Conservation (phyloP, 2,329 filamentous ascomycete genomes). For the Exophiala alcalophila region DNA sequence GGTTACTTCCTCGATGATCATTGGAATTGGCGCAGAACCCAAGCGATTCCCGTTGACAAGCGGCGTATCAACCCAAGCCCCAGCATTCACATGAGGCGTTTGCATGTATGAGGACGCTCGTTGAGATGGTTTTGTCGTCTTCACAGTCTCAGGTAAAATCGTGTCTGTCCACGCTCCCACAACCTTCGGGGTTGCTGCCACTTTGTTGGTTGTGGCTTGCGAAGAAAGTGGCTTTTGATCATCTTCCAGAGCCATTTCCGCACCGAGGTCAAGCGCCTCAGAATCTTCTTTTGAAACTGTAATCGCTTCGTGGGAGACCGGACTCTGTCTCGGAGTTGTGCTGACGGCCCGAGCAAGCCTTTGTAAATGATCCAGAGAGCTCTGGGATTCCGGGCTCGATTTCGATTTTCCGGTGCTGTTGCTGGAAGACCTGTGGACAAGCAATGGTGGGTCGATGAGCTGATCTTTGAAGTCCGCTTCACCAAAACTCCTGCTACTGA, state of each 20-base stretch:
- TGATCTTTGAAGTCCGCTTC: no score
- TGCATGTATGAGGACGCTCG: constrained; percentile 21
- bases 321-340: constrained; percentile 24
- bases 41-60: constrained; percentile 13
- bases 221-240: constrained; percentile 4
- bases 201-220: not conserved
- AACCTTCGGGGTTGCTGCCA: constrained; percentile 40
- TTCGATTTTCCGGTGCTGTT: constrained; percentile 15
- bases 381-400: constrained; percentile 21
- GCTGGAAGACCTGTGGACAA: constrained; percentile 36
- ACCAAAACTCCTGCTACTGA: no score
- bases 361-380: constrained; percentile 39
- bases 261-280: constrained; percentile 1
- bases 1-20: constrained; percentile 28
- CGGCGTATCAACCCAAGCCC: constrained; percentile 31
- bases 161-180: constrained; percentile 49
- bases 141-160: constrained; percentile 40
- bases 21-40: constrained; percentile 16
- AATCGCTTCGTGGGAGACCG: constrained; percentile 12
- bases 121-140: constrained; percentile 20
- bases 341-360: constrained; percentile 38
- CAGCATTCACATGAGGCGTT: constrained; percentile 31
- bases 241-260: constrained; percentile 1
- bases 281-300: constrained; percentile 9
- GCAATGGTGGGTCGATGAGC: constrained; percentile 42